Evolutionary conservation across 2,329 filamentous ascomycete species (phyloP).

Genomic region (Dactylellina drechsleri): DNA sequence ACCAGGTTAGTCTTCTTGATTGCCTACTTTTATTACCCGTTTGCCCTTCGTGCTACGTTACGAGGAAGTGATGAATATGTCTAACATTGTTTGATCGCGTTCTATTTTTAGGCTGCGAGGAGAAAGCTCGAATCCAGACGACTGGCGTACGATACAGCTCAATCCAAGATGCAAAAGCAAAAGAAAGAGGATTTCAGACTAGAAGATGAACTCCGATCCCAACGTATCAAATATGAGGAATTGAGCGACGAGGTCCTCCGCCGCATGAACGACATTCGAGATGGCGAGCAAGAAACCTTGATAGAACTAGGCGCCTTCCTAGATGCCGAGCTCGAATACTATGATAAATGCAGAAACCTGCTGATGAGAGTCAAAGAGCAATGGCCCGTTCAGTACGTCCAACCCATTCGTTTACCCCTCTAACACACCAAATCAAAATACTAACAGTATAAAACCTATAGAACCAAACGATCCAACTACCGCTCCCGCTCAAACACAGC

Average conservation of each 20-base stretch:
- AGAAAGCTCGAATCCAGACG: conserved; percentile 94
- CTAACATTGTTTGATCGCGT: too few species aligned
- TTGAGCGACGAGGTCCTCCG: conserved; percentile 89
- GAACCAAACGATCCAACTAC: conserved; percentile 59
- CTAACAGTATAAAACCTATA: conserved; percentile 22
- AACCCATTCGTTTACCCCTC: conserved; percentile 10
- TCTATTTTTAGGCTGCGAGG: conserved; percentile 71
- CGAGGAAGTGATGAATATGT: too few species aligned
- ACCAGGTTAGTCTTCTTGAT: conserved; percentile 85
- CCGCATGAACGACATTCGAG: conserved; percentile 96
- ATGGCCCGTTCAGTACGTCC: conserved; percentile 72
- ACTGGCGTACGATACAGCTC: conserved; percentile 88
- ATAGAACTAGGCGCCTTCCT: conserved; percentile 82
- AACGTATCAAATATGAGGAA: conserved; percentile 97
- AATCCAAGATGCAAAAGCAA: conserved; percentile 88
- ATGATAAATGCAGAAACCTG: conserved; percentile 89
- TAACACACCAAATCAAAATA: conserved; percentile 24
- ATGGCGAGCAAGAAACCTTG: conserved; percentile 84
- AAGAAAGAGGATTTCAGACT: conserved; percentile 93
- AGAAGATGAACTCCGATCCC: conserved; percentile 88
- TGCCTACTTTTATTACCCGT: not conserved
- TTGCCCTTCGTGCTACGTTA: not conserved
- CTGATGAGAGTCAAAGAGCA: conserved; percentile 75
- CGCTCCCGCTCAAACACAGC: conserved; percentile 73
- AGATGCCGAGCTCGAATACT: conserved; percentile 88